Percentiles rank a stretch among this genome's conserved stretches.
These are phyloP conservation scores for Podaxis rugospora DNA, from an alignment of 768 basidiomycete species.

Conservation along the genomic window DNA sequence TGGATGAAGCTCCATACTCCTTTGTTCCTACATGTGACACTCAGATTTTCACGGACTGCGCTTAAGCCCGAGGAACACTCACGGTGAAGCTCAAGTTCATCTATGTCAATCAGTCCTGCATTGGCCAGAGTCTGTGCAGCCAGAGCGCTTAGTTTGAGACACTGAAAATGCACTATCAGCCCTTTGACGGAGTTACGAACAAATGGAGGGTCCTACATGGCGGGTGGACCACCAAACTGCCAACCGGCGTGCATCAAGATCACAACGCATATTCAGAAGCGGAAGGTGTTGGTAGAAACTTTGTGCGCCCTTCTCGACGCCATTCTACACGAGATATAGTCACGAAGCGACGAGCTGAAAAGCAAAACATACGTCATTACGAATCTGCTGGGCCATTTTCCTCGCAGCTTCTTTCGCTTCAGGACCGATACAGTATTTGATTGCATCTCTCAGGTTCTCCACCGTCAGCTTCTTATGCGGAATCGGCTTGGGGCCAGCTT, in stretches of 20 bases:
- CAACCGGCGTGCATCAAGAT: constrained; percentile 44
- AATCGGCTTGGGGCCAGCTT: constrained; percentile 59
- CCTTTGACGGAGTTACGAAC: neutral
- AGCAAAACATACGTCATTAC: constrained; percentile 34
- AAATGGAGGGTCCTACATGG: constrained; percentile 28
- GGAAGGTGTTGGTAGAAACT: constrained; percentile 60
- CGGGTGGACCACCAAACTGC: constrained; percentile 59
- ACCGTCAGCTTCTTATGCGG: constrained; percentile 45
- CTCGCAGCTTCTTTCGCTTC: constrained; percentile 44
- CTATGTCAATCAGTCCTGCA: constrained; percentile 36
- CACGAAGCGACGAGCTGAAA: neutral
- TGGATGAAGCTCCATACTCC: constrained; percentile 23
- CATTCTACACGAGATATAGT: constrained; percentile 31
- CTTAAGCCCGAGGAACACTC: constrained; percentile 14
- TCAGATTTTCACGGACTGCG: neutral
- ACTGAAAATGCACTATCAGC: constrained; percentile 23
- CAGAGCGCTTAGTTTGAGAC: constrained; percentile 47
- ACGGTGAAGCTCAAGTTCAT: constrained; percentile 47
- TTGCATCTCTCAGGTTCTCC: constrained; percentile 48
- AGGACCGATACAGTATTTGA: constrained; percentile 42
- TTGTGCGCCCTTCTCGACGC: constrained; percentile 41
- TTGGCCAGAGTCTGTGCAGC: constrained; percentile 48
- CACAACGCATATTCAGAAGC: constrained; percentile 59
- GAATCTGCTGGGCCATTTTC: constrained; percentile 46
- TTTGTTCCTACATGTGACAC: constrained; percentile 19